A percentile compares a stretch with the other conserved stretches of the same genome.
Evolutionary conservation across 2,329 filamentous ascomycete genomes (phyloP).

Genomic region (Xylaria sp.): DNA sequence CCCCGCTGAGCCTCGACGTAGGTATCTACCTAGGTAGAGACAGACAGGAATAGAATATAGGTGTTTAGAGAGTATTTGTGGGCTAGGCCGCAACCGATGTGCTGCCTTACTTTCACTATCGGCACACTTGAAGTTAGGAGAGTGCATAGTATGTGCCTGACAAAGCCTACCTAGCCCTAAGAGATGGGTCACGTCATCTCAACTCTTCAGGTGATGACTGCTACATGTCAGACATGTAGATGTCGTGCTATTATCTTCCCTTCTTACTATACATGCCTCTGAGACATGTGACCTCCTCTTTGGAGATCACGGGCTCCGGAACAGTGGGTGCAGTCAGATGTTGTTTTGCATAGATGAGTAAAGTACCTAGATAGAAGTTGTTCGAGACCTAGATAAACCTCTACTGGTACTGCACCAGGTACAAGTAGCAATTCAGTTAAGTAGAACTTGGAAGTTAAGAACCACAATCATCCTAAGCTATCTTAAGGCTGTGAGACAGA

Average conservation of each 20-base stretch:
- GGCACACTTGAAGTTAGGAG: neutral
- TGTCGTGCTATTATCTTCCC: neutral
- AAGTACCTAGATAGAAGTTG: neutral
- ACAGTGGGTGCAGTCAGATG: slow-evolving; percentile 21
- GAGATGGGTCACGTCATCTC: slow-evolving; percentile 25
- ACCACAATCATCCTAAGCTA: neutral
- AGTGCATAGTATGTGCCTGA: slow-evolving; percentile 7
- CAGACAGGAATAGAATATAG: neutral
- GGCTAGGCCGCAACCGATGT: too few species aligned
- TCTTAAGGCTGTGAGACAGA: slow-evolving; percentile 16
- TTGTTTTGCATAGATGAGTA: neutral
- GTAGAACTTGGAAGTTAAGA: neutral
- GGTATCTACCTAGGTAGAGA: neutral
- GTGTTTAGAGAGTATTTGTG: neutral
- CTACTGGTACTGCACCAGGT: too few species aligned
- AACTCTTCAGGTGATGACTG: slow-evolving; percentile 21
- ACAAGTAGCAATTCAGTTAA: neutral
- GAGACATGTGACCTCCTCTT: slow-evolving; percentile 28
- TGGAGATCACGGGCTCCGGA: slow-evolving; percentile 18
- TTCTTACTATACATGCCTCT: neutral
- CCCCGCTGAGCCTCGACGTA: neutral
- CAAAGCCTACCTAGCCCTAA: slow-evolving; percentile 11
- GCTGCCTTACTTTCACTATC: too few species aligned
- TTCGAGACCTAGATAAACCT: slow-evolving; percentile 13
- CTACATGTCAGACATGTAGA: neutral